phyloP scores from a whole-genome alignment of 192 early-diverging fungal genomes.

The Neocallimastix lanati region DNA sequence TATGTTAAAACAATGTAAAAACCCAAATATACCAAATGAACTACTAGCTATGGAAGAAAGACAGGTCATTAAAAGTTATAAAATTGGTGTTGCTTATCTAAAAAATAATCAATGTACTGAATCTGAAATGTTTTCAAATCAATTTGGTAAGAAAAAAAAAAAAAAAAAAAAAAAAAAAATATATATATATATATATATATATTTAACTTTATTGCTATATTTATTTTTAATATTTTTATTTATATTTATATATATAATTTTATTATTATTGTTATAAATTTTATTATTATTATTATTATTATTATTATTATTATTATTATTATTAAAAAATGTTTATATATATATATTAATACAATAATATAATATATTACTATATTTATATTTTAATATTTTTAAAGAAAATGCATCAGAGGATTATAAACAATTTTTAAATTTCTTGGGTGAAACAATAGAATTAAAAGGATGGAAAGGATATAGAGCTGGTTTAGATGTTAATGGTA shows the following conservation, averaged over 20 bases:
- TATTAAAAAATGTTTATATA: no score
- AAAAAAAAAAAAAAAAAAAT: no score
- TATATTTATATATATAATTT: no score
- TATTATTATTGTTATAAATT: no score
- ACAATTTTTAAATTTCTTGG: conserved; percentile 49
- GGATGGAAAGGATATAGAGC: conserved; percentile 61
- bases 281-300: not conserved
- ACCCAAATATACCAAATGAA: conserved; percentile 39
- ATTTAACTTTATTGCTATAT: no score
- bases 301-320: not conserved
- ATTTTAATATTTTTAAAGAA: no score
- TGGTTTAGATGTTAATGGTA: conserved; percentile 49
- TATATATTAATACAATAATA: no score
- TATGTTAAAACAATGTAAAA: conserved; percentile 35
- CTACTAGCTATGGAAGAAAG: conserved; percentile 54
- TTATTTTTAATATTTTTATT: no score
- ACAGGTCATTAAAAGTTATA: conserved; percentile 50
- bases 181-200: no score
- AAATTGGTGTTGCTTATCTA: conserved; percentile 61
- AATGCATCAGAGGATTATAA: conserved; percentile 29
- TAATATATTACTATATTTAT: no score
- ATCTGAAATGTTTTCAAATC: conserved; percentile 59
- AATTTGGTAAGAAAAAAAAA: conserved; percentile 20
- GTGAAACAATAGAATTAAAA: conserved; percentile 44
- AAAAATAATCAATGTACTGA: conserved; percentile 49